These are phyloP conservation scores for Russula lepida DNA, from an alignment of 768 basidiomycete species.

Conservation along the genomic window DNA sequence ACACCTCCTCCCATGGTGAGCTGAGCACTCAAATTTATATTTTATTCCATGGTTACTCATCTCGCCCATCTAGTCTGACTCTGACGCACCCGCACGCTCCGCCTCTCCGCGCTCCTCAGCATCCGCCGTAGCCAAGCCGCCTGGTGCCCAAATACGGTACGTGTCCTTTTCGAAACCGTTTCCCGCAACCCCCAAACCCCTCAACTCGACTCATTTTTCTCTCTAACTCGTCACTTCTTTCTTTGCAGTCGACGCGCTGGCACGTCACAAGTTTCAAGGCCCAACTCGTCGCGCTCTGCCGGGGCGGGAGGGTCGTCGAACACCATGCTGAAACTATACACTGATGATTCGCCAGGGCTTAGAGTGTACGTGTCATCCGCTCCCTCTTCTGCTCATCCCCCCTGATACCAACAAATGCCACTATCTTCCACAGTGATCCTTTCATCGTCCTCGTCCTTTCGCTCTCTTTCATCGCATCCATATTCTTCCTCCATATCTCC, in stretches of 20 bases:
- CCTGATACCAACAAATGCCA: not conserved
- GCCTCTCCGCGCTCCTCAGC: conserved; percentile 33
- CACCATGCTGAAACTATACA: conserved; percentile 99
- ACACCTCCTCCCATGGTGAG: conserved; percentile 1
- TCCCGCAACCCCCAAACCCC: not conserved
- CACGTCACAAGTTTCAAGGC: conserved; percentile 54
- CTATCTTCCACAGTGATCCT: conserved; percentile 58
- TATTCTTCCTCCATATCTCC: conserved; percentile 97
- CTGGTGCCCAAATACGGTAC: conserved; percentile 76
- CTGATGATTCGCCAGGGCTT: conserved; percentile 94
- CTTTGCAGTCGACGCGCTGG: conserved; percentile 60
- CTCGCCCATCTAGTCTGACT: conserved; percentile 54
- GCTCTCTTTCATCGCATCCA: conserved; percentile 93
- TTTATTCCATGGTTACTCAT: not conserved
- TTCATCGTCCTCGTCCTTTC: conserved; percentile 95
- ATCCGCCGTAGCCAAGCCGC: conserved; percentile 57
- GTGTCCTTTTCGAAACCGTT: conserved; percentile 21
- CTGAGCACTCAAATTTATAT: not conserved
- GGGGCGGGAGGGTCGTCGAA: conserved; percentile 95
- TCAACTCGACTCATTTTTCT: not conserved
- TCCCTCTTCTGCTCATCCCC: not conserved
- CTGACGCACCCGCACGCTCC: conserved; percentile 50
- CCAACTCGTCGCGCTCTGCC: conserved; percentile 83
- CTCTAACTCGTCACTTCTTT: not conserved
- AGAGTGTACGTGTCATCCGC: conserved; percentile 69